Evolutionary conservation across 768 basidiomycete genomes (phyloP).

Genomic region (Boletus sp.): DNA sequence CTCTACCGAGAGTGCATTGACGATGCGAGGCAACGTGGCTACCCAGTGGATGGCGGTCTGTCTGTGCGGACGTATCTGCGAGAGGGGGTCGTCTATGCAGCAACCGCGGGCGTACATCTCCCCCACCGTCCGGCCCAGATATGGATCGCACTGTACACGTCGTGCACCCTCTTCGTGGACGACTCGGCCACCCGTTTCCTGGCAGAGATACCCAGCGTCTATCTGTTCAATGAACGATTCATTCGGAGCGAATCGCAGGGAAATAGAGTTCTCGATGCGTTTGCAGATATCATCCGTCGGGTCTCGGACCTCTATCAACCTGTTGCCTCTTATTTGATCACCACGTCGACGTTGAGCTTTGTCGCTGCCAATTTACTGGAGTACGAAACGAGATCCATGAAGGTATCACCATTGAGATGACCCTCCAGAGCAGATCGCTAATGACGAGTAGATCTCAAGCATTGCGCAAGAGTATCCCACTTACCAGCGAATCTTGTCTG

Average conservation of each 20-base stretch:
- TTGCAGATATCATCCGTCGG: slow-evolving; percentile 33
- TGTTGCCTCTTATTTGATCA: slow-evolving; percentile 34
- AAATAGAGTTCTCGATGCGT: slow-evolving; percentile 30
- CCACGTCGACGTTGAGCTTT: slow-evolving; percentile 35
- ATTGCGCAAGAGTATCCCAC: slow-evolving; percentile 26
- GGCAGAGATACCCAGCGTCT: slow-evolving; percentile 20
- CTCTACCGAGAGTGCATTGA: slow-evolving; percentile 22
- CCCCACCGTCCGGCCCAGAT: slow-evolving; percentile 10
- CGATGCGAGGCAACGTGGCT: slow-evolving; percentile 24
- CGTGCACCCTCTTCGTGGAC: slow-evolving; percentile 37
- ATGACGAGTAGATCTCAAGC: slow-evolving; percentile 14
- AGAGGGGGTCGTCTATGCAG: slow-evolving; percentile 28
- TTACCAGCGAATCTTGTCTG: slow-evolving; percentile 32
- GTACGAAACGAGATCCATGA: slow-evolving; percentile 27
- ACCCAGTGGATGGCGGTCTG: slow-evolving; percentile 19
- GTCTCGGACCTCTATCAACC: slow-evolving; percentile 27
- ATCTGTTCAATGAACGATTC: slow-evolving; percentile 36
- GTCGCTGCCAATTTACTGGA: slow-evolving; percentile 35
- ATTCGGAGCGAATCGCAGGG: slow-evolving; percentile 26
- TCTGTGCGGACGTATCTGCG: slow-evolving; percentile 31
- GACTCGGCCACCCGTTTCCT: slow-evolving; percentile 30
- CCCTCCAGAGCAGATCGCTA: neutral
- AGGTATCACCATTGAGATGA: slow-evolving; percentile 8
- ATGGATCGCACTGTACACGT: slow-evolving; percentile 40
- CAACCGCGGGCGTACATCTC: slow-evolving; percentile 31